These are phyloP conservation scores for Pseudophaeomoniella oleicola DNA, from an alignment of 2,329 filamentous ascomycete genomes.

Conservation along the genomic window DNA sequence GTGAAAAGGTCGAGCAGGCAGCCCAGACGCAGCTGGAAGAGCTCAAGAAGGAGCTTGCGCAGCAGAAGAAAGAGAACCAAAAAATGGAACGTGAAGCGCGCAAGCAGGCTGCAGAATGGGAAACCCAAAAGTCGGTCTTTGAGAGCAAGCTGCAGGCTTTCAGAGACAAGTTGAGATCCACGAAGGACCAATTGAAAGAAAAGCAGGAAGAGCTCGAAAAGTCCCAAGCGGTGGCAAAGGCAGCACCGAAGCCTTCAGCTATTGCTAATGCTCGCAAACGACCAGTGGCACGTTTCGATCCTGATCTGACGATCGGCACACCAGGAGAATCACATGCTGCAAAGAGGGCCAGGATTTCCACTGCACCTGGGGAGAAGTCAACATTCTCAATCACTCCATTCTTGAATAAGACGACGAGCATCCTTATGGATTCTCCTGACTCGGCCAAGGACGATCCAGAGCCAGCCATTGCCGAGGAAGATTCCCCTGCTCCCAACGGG, in stretches of 20 bases:
- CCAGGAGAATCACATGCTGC: conserved; percentile 30
- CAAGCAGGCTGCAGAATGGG: conserved; percentile 44
- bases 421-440: conserved; percentile 29
- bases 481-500: neutral
- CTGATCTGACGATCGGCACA: conserved; percentile 34
- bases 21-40: conserved; percentile 40
- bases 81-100: conserved; percentile 35
- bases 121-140: conserved; percentile 47
- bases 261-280: conserved; percentile 21
- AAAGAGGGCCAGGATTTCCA: conserved; percentile 44
- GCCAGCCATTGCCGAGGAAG: conserved; percentile 12
- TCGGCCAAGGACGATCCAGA: conserved; percentile 15
- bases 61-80: conserved; percentile 34
- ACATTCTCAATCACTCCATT: conserved; percentile 90
- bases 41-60: conserved; percentile 34
- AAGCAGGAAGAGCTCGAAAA: conserved; percentile 35
- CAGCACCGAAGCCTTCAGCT: conserved; percentile 10
- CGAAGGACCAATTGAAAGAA: conserved; percentile 61
- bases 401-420: conserved; percentile 57
- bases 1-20: conserved; percentile 31
- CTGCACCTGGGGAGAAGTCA: conserved; percentile 68
- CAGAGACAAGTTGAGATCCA: conserved; percentile 52
- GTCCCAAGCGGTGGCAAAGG: conserved; percentile 20
- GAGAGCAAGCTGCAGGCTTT: conserved; percentile 58
- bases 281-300: conserved; percentile 27